Evolutionary conservation across 1,284 basidiomycete species (phyloP), one percentile per base, ranked within the genome.

Genomic region (Cryptococcus maquisensis): DNA sequence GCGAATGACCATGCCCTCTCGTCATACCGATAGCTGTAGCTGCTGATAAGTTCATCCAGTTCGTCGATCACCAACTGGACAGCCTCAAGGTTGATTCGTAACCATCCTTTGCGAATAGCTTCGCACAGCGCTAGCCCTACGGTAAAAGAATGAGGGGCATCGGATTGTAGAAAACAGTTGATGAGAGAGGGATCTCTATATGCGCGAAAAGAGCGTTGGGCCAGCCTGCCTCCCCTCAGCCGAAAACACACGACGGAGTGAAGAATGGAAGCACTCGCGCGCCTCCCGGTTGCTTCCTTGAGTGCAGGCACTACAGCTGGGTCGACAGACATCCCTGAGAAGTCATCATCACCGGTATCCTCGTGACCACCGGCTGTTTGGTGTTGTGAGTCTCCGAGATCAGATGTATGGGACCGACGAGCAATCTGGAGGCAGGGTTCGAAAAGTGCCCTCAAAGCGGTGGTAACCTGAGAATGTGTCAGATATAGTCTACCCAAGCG

Each of bases 171-270:
- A 35, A 90, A 70, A 16, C 84, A 68, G 24, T 87, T 82, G 26
- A 83, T 74, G 4, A 94, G 71, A 8, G 82, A 79, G 54, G 80
- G 80, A 65, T 91, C 87, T 43, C 82, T 82, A 15, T 83, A 82
- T 0, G 82, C 78, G 57, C 84, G 81, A 7, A 78, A 80, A 8
- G 39, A 9, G 2, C 16, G 20, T 8, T 82, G 83, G 53, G 55
- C 37, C 8, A 72, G 20, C 81, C 80, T 36, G 79, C 75, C 4
- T 81, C 80, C 51, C 84, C 78, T 65, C 82, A 84, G 52, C 9
- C 70, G 64, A 21, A 69, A 66, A 35, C 72, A 71, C 12, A 74
- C 62, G 3, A 69, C 54, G 0, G 57, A 59, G 15, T 58, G 47
- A 12, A 72, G 57, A 9, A 68, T 52, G 2, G 52, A 54, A 1